A percentile compares a stretch with the other conserved stretches of the same genome.
Conservation (phyloP, 1,284 basidiomycete genomes). For the Athelia sp. region DNA sequence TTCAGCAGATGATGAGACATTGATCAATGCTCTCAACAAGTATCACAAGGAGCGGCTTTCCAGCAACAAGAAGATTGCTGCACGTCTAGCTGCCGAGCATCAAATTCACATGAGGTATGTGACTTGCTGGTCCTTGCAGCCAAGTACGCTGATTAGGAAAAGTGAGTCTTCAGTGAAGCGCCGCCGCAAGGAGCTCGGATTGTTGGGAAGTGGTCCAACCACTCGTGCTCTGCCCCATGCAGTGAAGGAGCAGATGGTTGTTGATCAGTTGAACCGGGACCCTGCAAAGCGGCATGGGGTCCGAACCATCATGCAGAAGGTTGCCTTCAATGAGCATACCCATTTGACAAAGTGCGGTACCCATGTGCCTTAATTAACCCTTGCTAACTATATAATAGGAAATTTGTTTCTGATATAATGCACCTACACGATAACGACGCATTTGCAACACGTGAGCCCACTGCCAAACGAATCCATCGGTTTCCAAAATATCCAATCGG, state of each 20-base stretch:
- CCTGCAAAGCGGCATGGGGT: conserved; percentile 6
- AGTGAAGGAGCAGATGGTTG: conserved; percentile 14
- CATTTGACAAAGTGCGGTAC: background rate
- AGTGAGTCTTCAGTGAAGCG: conserved; percentile 13
- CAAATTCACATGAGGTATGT: background rate
- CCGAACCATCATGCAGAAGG: conserved; percentile 8
- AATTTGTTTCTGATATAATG: conserved; percentile 20
- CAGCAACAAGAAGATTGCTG: conserved; percentile 1
- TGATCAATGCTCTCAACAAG: background rate
- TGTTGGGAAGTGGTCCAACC: conserved; percentile 8
- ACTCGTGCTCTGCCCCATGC: conserved; percentile 4
- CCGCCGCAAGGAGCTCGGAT: conserved; percentile 9
- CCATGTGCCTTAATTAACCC: background rate
- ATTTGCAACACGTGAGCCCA: conserved; percentile 18
- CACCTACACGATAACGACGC: conserved; percentile 18
- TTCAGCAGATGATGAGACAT: background rate
- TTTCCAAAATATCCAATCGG: conserved; percentile 18
- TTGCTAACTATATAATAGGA: background rate
- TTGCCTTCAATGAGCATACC: background rate
- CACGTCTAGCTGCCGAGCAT: background rate
- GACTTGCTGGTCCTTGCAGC: background rate
- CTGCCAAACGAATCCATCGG: conserved; percentile 15
- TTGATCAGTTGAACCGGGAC: conserved; percentile 16
- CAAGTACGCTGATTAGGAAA: background rate
- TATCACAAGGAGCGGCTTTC: background rate